A percentile compares a stretch with the other conserved stretches of the same genome.
These are phyloP conservation scores for Teratosphaeria destructans DNA, from an alignment of 2,329 filamentous ascomycete species.

Conservation along the genomic window DNA sequence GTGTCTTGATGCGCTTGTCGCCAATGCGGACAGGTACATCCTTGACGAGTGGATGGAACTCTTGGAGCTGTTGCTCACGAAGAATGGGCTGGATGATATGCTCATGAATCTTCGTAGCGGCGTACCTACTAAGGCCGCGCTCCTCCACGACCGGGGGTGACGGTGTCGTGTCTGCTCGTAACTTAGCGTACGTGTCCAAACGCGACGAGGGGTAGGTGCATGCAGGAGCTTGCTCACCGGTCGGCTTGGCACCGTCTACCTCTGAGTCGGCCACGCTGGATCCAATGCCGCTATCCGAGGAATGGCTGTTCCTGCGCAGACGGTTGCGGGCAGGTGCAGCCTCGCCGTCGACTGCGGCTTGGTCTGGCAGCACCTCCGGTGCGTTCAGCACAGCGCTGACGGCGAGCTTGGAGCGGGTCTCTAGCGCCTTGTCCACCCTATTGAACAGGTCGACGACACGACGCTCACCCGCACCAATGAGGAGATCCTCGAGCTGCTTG, in stretches of 20 bases:
- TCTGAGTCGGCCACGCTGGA: constrained; percentile 53
- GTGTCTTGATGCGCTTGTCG: constrained; percentile 76
- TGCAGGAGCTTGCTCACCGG: constrained; percentile 13
- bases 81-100: constrained; percentile 70
- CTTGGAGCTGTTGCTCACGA: constrained; percentile 59
- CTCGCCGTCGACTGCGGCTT: constrained; percentile 17
- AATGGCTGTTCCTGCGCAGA: constrained; percentile 52
- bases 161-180: background rate
- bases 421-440: constrained; percentile 35
- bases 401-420: constrained; percentile 24
- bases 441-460: constrained; percentile 35
- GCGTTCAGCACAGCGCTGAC: constrained; percentile 34
- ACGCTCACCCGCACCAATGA: constrained; percentile 35
- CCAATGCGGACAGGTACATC: constrained; percentile 71
- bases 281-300: constrained; percentile 80
- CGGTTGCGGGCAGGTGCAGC: constrained; percentile 8
- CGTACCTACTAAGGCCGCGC: constrained; percentile 51
- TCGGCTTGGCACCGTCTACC: constrained; percentile 12
- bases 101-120: constrained; percentile 68
- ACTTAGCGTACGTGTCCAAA: constrained; percentile 1
- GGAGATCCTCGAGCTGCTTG: constrained; percentile 38
- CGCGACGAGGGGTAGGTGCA: background rate
- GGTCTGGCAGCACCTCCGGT: constrained; percentile 35
- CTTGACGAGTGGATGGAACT: constrained; percentile 70
- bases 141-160: constrained; percentile 28